A percentile compares a stretch with the other conserved stretches of the same genome.
Evolutionary conservation across 495 filamentous ascomycete genomes (phyloP).

Genomic region (Hyaloscypha finlandica): DNA sequence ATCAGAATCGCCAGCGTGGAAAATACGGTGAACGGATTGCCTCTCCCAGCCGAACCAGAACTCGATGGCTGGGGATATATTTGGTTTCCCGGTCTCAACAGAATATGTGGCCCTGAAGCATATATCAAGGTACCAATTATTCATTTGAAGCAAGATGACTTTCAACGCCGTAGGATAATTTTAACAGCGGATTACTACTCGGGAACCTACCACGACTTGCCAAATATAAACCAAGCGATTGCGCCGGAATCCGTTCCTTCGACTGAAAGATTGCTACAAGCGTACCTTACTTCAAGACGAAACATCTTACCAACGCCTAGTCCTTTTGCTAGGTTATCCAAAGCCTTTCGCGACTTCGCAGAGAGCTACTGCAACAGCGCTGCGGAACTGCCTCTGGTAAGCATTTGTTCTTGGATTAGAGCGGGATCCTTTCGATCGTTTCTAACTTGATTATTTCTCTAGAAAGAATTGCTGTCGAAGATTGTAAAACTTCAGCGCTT

Average conservation of each 20-base stretch:
- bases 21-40: background rate
- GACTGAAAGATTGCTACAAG: background rate
- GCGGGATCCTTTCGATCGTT: background rate
- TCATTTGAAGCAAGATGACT: too few relatives aligned
- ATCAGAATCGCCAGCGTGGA: background rate
- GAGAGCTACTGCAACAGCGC: background rate
- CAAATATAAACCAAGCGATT: too few relatives aligned
- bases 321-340: background rate
- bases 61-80: too few relatives aligned
- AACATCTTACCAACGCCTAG: background rate
- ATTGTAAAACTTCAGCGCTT: background rate
- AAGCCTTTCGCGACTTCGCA: background rate
- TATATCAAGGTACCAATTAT: too few relatives aligned
- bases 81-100: too few relatives aligned
- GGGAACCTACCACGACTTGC: too few relatives aligned
- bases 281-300: background rate
- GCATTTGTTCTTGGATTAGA: background rate
- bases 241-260: too few relatives aligned
- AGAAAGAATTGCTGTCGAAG: background rate
- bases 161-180: too few relatives aligned
- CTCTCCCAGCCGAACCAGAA: too few relatives aligned
- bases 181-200: too few relatives aligned
- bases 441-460: background rate
- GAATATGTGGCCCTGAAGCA: too few relatives aligned
- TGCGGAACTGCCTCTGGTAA: background rate